Evolutionary conservation across 1,139 yeast genomes (phyloP), one percentile per base, ranked within the genome.

Genomic region (Yamadazyma diddensiae): DNA sequence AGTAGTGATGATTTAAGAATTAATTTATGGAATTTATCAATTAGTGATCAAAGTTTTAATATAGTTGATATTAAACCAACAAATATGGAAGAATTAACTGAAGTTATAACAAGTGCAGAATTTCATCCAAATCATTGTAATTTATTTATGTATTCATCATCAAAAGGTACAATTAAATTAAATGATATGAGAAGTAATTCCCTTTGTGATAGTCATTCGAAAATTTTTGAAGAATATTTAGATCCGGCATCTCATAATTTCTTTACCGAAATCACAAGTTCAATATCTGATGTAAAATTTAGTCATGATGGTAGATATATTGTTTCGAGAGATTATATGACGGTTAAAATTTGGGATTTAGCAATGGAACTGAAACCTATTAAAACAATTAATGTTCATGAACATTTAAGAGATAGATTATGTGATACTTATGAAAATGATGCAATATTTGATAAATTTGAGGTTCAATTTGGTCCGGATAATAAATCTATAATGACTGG

Each of bases 401-500:
- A 94, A 57, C 94, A 87, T 57, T 76, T 94, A 50, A 79, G 96
- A 50, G 96, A 88, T 52, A 74, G 94, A 55, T 71, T 94, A 53
- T 92, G 97, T 63, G 97, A 94, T 59, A 88, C 97, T 26, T 94
- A 94, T 65, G 99, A 94, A 59, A 90, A 90, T 58, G 98, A 94
- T 64, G 95, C 97, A 31, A 94, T 94, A 40, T 94, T 94, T 65
- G 98, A 94, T 69, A 94, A 92, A 70, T 94, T 94, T 61, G 98
- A 92, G 67, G 96, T 88, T 39, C 94, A 83, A 49, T 88, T 92
- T 55, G 77, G 90, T 47, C 98, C 98, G 29, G 97, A 94, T 62
- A 85, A 87, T 53, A 80, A 81, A 57, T 79, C 90, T 37, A 82
- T 92, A 41, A 86, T 94, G 94, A 90, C 98, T 15, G 99, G 99